These are phyloP conservation scores for Saitozyma sp. DNA, from an alignment of 768 basidiomycete species.

Conservation along the genomic window DNA sequence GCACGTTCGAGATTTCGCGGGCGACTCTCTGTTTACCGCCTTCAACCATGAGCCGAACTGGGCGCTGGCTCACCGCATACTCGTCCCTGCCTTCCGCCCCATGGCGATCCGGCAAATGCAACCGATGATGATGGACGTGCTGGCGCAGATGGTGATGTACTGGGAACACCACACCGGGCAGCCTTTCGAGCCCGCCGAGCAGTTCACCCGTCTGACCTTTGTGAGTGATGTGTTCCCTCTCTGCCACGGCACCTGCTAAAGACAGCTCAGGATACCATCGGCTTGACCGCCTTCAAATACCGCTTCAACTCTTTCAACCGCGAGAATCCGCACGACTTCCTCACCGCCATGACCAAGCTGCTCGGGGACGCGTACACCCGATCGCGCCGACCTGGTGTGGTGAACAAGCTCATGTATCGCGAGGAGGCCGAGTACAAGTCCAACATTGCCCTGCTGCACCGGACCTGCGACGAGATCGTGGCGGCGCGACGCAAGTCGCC, in stretches of 20 bases:
- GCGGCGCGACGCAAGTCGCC: conserved; percentile 50
- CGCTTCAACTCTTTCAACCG: conserved; percentile 56
- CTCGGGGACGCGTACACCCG: no score
- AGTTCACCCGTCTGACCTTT: conserved; percentile 17
- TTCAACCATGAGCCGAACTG: conserved; percentile 57
- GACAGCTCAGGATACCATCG: conserved; percentile 44
- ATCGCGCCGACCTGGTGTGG: no score
- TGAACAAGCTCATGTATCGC: no score
- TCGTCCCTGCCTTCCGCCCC: conserved; percentile 57
- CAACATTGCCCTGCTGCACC: background rate
- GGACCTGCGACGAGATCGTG: conserved; percentile 12
- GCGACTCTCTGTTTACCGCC: conserved; percentile 50
- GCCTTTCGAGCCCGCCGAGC: background rate
- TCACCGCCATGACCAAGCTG: background rate
- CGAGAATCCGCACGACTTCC: conserved; percentile 13
- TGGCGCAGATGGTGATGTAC: conserved; percentile 44
- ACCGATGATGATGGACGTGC: conserved; percentile 58
- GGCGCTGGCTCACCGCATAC: conserved; percentile 48
- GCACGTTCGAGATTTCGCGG: background rate
- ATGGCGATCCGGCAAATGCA: conserved; percentile 57
- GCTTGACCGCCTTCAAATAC: conserved; percentile 57
- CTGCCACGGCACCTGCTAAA: no score
- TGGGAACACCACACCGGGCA: background rate
- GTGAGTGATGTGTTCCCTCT: no score
- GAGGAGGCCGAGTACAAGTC: background rate